A percentile compares a stretch with the other conserved stretches of the same genome.
Conservation (phyloP, 2,329 filamentous ascomycete genomes). For the Cladosporium austrohemisphaericum region DNA sequence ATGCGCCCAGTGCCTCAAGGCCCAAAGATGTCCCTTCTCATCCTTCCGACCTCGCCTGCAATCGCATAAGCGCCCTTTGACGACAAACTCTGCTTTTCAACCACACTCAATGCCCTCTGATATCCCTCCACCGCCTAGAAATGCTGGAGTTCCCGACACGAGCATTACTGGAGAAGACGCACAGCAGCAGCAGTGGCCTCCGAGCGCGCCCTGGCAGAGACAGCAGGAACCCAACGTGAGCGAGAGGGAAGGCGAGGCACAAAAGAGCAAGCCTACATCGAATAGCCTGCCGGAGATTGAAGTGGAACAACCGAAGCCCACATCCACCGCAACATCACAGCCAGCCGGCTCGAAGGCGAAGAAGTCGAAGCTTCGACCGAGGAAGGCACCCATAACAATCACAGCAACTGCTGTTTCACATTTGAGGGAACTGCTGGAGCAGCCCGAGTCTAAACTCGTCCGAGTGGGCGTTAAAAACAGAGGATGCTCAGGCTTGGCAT, state of each 20-base stretch:
- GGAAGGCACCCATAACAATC: constrained; percentile 88
- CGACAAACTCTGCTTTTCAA: constrained; percentile 62
- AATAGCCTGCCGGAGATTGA: constrained; percentile 27
- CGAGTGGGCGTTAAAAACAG: constrained; percentile 90
- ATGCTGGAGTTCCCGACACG: constrained; percentile 55
- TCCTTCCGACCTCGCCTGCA: constrained; percentile 38
- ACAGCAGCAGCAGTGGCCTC: constrained; percentile 42
- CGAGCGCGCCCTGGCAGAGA: constrained; percentile 43
- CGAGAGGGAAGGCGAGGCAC: constrained; percentile 61
- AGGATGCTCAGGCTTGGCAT: constrained; percentile 89
- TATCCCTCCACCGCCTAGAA: constrained; percentile 57
- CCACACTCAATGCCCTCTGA: constrained; percentile 56
- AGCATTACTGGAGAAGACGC: constrained; percentile 55
- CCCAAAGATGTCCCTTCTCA: constrained; percentile 42
- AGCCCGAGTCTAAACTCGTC: constrained; percentile 88
- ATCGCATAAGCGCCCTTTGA: constrained; percentile 59
- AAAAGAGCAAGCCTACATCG: constrained; percentile 54
- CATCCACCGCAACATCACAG: constrained; percentile 34
- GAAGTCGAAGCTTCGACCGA: constrained; percentile 66
- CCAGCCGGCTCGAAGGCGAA: constrained; percentile 51
- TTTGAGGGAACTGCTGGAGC: constrained; percentile 70
- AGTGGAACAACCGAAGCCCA: constrained; percentile 23
- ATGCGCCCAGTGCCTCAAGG: constrained; percentile 43
- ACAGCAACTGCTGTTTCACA: constrained; percentile 77
- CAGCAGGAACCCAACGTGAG: constrained; percentile 26